A percentile compares a stretch with the other conserved stretches of the same genome.
Evolutionary conservation across 768 basidiomycete genomes (phyloP).

Genomic region (Collybia sordida): DNA sequence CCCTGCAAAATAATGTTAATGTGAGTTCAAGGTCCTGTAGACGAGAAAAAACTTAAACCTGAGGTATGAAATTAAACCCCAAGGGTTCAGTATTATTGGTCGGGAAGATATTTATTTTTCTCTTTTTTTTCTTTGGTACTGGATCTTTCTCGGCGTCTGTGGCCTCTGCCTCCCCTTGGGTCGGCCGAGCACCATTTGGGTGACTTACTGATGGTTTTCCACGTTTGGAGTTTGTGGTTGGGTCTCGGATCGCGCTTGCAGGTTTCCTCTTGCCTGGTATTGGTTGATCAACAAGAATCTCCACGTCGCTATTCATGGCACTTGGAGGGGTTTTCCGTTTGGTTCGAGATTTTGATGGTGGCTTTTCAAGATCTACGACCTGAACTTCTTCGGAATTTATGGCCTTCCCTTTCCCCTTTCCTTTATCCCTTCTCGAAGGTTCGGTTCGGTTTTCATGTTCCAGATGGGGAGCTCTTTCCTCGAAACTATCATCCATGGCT

Average conservation of each 20-base stretch:
- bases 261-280: constrained; percentile 7
- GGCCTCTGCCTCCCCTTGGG: constrained; percentile 2
- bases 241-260: constrained; percentile 2
- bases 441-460: constrained; percentile 4
- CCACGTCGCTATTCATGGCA: constrained; percentile 9
- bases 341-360: constrained; percentile 11
- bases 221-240: constrained; percentile 1
- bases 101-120: constrained; percentile 66
- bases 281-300: constrained; percentile 17
- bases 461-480: constrained; percentile 5
- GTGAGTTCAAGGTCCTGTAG: background rate
- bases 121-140: constrained; percentile 62
- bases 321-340: constrained; percentile 28
- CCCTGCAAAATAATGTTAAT: constrained; percentile 20
- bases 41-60: constrained; percentile 25
- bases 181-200: constrained; percentile 10
- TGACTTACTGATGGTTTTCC: constrained; percentile 14
- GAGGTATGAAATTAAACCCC: constrained; percentile 44
- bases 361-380: constrained; percentile 5
- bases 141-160: constrained; percentile 9
- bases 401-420: constrained; percentile 29
- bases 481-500: constrained; percentile 6
- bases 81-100: constrained; percentile 33
- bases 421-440: constrained; percentile 12
- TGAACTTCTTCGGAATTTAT: constrained; percentile 19